Evolutionary conservation across 768 basidiomycete genomes (phyloP), one percentile per base, ranked within the genome.

Genomic region (Trametes villosa): DNA sequence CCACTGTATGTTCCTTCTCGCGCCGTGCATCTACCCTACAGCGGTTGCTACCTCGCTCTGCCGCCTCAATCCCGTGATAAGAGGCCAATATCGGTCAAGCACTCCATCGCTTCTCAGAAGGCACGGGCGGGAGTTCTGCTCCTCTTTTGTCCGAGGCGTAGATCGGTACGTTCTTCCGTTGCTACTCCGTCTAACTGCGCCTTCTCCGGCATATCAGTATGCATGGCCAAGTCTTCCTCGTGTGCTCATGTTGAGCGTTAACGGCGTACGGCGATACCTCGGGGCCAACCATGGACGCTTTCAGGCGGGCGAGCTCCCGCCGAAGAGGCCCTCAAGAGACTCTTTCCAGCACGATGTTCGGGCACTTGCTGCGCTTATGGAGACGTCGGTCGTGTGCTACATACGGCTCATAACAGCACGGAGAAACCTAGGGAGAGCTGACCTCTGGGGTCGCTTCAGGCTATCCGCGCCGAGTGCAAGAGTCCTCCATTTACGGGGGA

Each of bases 31-130:
- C 24, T 2, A 9, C 27, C 31, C 54, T 46, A n/a, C n/a, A n/a
- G n/a, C n/a, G n/a, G 17, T 30, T 18, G 13, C 36, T 15, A 38
- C 29, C 2, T 26, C 30, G 13, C 27, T 1, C 34, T 38, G 17
- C 55, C 55, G 46, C 36, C 9, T 29, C 44, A 56, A 48, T 49
- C 20, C 56, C 47, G 47, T 49, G 56, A 31, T 42, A 56, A 36
- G 55, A n/a, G 34, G 34, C 9, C 18, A 27, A 1, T 27, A 17
- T 9, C 20, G 24, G 22, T 15, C 11, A 7, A 38, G 24, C 46
- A 24, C 45, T 27, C n/a, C 45, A 15, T 24, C 3, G 31, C 54
- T 56, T 36, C 42, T 15, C 18, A 11, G 20, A 17, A 49, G 18
- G 38, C n/a, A 40, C 8, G 6, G 15, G 15, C 45, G 8, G 20